Conservation (phyloP, 257 asterid species). For the Leptodermis oblonga region DNA sequence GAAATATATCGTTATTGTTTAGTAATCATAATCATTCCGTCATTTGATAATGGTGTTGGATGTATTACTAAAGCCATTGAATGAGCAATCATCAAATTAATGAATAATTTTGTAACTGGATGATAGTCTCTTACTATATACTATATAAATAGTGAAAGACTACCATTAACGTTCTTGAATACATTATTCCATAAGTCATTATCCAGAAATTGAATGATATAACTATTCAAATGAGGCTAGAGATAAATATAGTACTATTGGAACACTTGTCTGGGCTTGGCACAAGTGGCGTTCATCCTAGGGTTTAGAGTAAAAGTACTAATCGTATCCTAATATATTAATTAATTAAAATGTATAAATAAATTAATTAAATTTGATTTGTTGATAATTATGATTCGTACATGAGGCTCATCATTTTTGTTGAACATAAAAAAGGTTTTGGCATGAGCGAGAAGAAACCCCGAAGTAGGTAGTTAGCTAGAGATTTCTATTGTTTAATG, state of each 20-base stretch:
- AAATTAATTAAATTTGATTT: not conserved
- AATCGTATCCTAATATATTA: not conserved
- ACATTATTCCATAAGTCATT: no score
- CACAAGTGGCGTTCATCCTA: not conserved
- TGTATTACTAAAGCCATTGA: no score
- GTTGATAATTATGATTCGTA: not conserved
- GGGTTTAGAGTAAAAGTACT: not conserved
- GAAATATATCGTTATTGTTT: not conserved
- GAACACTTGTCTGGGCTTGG: not conserved
- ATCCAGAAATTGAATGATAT: no score
- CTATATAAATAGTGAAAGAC: no score
- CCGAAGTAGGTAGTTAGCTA: no score
- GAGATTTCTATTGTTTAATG: not conserved
- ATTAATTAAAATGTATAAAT: conserved; percentile 1
- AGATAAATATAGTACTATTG: no score
- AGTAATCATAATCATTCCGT: not conserved
- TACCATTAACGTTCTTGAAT: no score
- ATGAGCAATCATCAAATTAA: no score
- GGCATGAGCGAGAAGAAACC: not conserved
- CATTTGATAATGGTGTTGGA: no score
- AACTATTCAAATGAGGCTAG: no score
- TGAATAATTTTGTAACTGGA: no score
- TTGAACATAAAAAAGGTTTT: not conserved
- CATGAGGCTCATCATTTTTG: not conserved
- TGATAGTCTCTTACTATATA: no score